Evolutionary conservation across 768 basidiomycete species (phyloP).

Genomic region (Pseudohyphozyma bogoriensis): DNA sequence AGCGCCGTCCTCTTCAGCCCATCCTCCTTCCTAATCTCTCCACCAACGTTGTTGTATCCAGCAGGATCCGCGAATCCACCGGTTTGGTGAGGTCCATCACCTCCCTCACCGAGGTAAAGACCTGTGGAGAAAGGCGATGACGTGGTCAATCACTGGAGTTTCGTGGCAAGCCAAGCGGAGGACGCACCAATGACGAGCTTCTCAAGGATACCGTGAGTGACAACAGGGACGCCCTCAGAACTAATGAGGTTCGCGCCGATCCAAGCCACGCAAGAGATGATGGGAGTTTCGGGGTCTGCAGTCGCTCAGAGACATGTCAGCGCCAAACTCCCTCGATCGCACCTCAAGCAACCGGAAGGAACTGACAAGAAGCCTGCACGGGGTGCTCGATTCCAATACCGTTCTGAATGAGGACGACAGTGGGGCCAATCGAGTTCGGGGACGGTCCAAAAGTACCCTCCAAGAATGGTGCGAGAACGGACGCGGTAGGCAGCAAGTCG

Average conservation of each 20-base stretch:
- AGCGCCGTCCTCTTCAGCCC: constrained; percentile 4
- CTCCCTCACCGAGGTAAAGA: constrained; percentile 23
- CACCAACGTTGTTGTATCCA: constrained; percentile 4
- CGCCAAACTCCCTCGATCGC: too few species aligned
- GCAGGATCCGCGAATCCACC: constrained; percentile 18
- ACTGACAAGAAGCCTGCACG: constrained; percentile 9
- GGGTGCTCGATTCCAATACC: constrained; percentile 24
- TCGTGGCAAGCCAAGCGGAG: too few species aligned
- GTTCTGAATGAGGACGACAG: constrained; percentile 51
- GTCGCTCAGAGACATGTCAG: too few species aligned
- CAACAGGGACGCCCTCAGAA: background rate
- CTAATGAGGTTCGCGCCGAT: constrained; percentile 23
- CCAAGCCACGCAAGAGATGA: constrained; percentile 21
- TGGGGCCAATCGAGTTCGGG: constrained; percentile 43
- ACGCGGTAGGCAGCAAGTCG: constrained; percentile 51
- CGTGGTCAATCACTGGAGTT: too few species aligned
- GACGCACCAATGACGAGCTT: constrained; percentile 27
- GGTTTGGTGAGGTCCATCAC: background rate
- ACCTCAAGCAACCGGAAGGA: too few species aligned
- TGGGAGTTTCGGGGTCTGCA: constrained; percentile 18
- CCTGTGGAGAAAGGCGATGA: too few species aligned
- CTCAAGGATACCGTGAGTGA: constrained; percentile 22
- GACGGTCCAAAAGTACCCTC: constrained; percentile 38
- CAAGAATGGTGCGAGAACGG: constrained; percentile 51
- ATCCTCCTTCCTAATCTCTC: constrained; percentile 8